Evolutionary conservation across 306 rosid genomes (phyloP).

Genomic region (Cyamopsis tetragonoloba): DNA sequence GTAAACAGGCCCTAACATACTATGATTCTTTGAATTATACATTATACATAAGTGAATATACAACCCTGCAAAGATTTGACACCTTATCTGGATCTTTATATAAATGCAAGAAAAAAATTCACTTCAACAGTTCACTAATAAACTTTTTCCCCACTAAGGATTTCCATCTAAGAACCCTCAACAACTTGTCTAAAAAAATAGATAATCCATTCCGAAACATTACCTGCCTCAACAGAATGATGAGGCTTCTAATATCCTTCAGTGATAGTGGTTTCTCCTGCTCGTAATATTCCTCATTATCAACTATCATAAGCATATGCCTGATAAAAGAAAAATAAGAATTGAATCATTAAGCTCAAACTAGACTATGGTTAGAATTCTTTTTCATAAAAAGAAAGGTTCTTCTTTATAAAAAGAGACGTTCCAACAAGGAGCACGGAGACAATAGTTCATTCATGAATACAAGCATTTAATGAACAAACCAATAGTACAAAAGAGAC

Average conservation of each 20-base stretch:
- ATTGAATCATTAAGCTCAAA: slow-evolving; percentile 29
- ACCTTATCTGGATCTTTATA: slow-evolving; percentile 12
- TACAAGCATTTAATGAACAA: slow-evolving; percentile 9
- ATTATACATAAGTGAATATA: not conserved
- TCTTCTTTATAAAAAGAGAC: not conserved
- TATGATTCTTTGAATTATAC: not conserved
- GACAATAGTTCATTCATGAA: slow-evolving; percentile 10
- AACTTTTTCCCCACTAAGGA: not conserved
- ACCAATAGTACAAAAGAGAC: slow-evolving; percentile 7
- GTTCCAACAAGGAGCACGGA: not conserved
- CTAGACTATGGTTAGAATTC: slow-evolving; percentile 5
- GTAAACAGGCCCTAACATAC: too few species aligned
- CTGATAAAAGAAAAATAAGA: slow-evolving; percentile 44
- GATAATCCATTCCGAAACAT: slow-evolving; percentile 22
- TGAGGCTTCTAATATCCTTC: slow-evolving; percentile 77
- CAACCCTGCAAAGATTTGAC: slow-evolving; percentile 12
- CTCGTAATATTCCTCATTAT: slow-evolving; percentile 94
- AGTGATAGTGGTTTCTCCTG: slow-evolving; percentile 89
- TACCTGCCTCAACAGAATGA: slow-evolving; percentile 91
- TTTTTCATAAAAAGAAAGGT: too few species aligned
- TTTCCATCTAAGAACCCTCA: slow-evolving; percentile 20
- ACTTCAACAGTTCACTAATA: slow-evolving; percentile 7
- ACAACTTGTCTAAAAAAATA: slow-evolving; percentile 10
- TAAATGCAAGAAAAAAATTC: not conserved
- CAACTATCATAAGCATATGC: slow-evolving; percentile 92